Evolutionary conservation across 441 rosid species (phyloP), one percentile per base, ranked within the genome.

Genomic region (Aquilaria agallochum): DNA sequence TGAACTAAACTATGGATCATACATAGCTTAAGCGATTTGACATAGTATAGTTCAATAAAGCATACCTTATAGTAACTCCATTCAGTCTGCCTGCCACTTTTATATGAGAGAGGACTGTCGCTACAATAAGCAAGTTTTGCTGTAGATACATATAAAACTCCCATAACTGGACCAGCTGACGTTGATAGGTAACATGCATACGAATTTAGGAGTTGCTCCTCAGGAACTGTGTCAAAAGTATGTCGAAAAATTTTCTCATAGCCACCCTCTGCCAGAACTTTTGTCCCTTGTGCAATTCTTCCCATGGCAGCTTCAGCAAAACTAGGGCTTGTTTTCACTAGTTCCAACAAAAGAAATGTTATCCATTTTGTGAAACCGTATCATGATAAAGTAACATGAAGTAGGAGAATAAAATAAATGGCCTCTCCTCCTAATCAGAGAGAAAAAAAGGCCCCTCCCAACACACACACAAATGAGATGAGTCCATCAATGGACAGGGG

Each of bases 101-200:
- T 86, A 69, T 91, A 94, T 0, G 99, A 87, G 65, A 94, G 85
- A 56, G 99, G 99, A 63, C 79, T 89, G 75, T 94, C 99, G 20
- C 99, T 94, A 62, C 88, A 87, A 69, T 85, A 93, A 9, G 93
- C 96, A 55, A 93, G 86, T 73, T 93, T 93, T 32, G 80, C 90
- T 1, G 90, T 66, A 62, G 98, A 93, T 63, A 89, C 62, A 60
- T 90, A 93, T 54, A 93, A 67, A 68, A 82, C 78, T 20, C 98
- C 98, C 93, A 88, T 93, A 59, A 93, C 96, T 11, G 98, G 98
- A 40, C 98, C 98, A 68, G 97, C 96, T 32, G 98, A 93, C 53
- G 98, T 90, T 40, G 97, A 90, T 50, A 93, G 78, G 80, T 86
- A 93, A 60, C 98, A 93, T 4, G 96, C 97, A 76, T 14, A 90